phyloP scores from a whole-genome alignment of 2,329 filamentous ascomycete species.

The Lithohypha guttulata region DNA sequence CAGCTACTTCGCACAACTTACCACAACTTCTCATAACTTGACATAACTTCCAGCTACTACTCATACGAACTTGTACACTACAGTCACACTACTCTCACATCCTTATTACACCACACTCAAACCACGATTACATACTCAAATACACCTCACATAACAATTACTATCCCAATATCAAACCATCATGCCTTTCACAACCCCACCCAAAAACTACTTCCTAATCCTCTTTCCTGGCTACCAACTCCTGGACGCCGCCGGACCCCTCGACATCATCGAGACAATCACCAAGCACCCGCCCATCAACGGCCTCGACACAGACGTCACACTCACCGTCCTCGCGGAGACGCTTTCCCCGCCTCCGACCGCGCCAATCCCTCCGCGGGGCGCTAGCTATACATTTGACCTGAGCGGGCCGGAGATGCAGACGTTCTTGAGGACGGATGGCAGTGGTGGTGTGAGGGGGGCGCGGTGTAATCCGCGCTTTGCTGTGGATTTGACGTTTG shows the following conservation, averaged over 20 bases:
- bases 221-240: constrained; percentile 35
- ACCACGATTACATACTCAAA: not conserved
- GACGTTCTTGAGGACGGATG: no score
- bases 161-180: not conserved
- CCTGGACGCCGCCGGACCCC: constrained; percentile 35
- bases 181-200: no score
- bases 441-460: no score
- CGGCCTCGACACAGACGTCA: constrained; percentile 20
- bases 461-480: no score
- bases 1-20: no score
- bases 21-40: no score
- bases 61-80: no score
- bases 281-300: constrained; percentile 18
- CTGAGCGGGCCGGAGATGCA: no score
- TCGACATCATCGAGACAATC: constrained; percentile 35
- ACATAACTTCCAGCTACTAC: no score
- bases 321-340: constrained; percentile 24
- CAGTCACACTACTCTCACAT: no score
- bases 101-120: no score
- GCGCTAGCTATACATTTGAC: constrained; percentile 16
- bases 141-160: not conserved
- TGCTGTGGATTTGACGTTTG: constrained; percentile 42
- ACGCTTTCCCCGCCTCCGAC: constrained; percentile 27
- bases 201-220: constrained; percentile 14
- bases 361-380: constrained; percentile 13